Evolutionary conservation across 768 basidiomycete genomes (phyloP).

Genomic region (Strobilomyces echinocephalus): DNA sequence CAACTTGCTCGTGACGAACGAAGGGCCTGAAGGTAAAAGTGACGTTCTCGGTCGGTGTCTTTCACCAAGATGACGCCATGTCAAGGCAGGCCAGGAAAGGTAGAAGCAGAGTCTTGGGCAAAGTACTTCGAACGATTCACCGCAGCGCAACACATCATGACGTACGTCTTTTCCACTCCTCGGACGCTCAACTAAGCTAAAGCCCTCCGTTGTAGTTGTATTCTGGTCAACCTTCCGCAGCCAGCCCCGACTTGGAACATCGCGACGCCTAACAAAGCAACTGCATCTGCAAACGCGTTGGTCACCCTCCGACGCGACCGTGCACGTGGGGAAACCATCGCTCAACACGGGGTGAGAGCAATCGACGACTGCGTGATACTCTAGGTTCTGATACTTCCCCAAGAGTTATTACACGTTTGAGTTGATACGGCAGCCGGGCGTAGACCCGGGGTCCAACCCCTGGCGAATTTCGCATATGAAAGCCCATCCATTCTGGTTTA

Average conservation of each 20-base stretch:
- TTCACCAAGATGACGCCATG: constrained; percentile 3
- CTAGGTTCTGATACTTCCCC: neutral
- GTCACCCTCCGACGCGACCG: constrained; percentile 24
- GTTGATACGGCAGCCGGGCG: constrained; percentile 12
- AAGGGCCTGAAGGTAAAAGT: constrained; percentile 16
- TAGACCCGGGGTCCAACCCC: constrained; percentile 16
- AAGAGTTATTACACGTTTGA: constrained; percentile 27
- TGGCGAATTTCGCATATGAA: constrained; percentile 27
- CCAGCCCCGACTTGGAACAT: constrained; percentile 20
- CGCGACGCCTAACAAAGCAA: constrained; percentile 15
- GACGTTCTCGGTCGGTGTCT: neutral
- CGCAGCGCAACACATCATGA: constrained; percentile 22
- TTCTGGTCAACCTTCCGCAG: constrained; percentile 26
- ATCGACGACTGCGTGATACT: neutral
- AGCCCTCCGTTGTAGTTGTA: constrained; percentile 7
- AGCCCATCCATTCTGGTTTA: constrained; percentile 27
- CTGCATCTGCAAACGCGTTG: constrained; percentile 23
- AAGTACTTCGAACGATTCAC: constrained; percentile 20
- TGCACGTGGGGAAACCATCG: constrained; percentile 19
- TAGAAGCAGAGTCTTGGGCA: constrained; percentile 21
- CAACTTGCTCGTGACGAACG: constrained; percentile 17
- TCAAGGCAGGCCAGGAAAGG: constrained; percentile 13
- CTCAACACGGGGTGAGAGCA: constrained; percentile 22
- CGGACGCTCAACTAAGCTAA: neutral
- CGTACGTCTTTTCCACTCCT: constrained; percentile 8